A percentile compares a stretch with the other conserved stretches of the same genome.
These are phyloP conservation scores for Dalechampia spathulata DNA, from an alignment of 441 rosid species.

Conservation along the genomic window DNA sequence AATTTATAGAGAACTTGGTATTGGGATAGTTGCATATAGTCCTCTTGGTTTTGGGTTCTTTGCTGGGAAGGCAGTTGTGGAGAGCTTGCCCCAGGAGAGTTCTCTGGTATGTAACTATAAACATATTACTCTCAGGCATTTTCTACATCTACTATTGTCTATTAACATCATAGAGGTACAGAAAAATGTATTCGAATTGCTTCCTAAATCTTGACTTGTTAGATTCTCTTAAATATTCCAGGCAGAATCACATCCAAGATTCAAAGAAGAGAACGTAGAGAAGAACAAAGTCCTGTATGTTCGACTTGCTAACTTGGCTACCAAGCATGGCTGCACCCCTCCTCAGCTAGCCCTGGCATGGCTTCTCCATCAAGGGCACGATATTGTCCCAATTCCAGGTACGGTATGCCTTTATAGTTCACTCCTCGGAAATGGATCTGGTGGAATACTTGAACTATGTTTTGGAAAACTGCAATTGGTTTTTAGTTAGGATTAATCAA, in stretches of 20 bases:
- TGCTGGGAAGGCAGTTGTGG: slow-evolving; percentile 38
- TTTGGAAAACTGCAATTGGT: neutral
- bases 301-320: slow-evolving; percentile 27
- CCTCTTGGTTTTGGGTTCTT: slow-evolving; percentile 51
- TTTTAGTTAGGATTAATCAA: neutral
- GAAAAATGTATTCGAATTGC: no score
- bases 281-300: slow-evolving; percentile 36
- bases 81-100: slow-evolving; percentile 25
- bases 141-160: no score
- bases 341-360: slow-evolving; percentile 54
- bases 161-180: no score
- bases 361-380: slow-evolving; percentile 44
- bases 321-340: slow-evolving; percentile 31
- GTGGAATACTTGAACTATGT: neutral
- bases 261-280: slow-evolving; percentile 34
- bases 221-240: neutral
- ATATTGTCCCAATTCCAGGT: slow-evolving; percentile 50
- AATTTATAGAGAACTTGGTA: slow-evolving; percentile 34
- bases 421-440: no score
- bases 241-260: slow-evolving; percentile 33
- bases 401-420: neutral
- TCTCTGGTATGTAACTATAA: slow-evolving; percentile 19
- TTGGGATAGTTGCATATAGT: slow-evolving; percentile 38
- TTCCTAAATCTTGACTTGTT: no score
- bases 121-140: no score